Base-by-base conservation (phyloP, 306 rosid species). In the Vicia faba region DNA sequence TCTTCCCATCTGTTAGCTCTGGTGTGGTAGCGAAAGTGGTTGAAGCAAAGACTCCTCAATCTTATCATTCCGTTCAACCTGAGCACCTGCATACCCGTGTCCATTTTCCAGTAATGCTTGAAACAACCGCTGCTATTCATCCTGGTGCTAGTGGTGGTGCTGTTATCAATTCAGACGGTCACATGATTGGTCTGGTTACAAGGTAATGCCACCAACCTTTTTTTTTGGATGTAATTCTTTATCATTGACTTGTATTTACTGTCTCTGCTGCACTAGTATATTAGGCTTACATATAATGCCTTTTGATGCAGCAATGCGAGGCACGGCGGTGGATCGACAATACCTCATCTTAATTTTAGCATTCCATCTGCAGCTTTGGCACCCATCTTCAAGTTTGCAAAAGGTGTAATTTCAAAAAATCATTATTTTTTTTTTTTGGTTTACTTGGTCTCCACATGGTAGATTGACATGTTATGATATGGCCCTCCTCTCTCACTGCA, bases 81-180 rank as follows among this genome's bases (percentile, higher is more conserved):
- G 87, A 70, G 80, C 76, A 65, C 49, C 38, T 70, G 83, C 74
- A 69, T 66, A 57, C 74, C 6, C 62, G 43, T 25, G 79, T 59
- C 66, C 53, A 60, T 62, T 76, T 85, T 68, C 96, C 95, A 4
- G 95, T 76, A 54, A 93, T 90, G 96, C 89, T 93, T 26, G 96
- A 93, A 86, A 90, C 98, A 69, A 90, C 97, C 41, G 95, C 99
- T 20, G 86, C 97, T 63, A 88, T 93, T 83, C 97, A 90, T 79
- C 97, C 99, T 12, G 99, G 99, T 57, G 87, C 95, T 76, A 93
- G 99, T 81, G 97, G 99, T 55, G 99, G 97, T 36, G 92, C 96
- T 71, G 91, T 93, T 46, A 80, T 93, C 66, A 83, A 93, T 83
- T 80, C 84, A 20, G 87, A 85, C 26, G 99, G 97, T 67, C 88